Base-by-base conservation (phyloP, 1,139 yeast genomes). In the Diutina scorzettiae region DNA sequence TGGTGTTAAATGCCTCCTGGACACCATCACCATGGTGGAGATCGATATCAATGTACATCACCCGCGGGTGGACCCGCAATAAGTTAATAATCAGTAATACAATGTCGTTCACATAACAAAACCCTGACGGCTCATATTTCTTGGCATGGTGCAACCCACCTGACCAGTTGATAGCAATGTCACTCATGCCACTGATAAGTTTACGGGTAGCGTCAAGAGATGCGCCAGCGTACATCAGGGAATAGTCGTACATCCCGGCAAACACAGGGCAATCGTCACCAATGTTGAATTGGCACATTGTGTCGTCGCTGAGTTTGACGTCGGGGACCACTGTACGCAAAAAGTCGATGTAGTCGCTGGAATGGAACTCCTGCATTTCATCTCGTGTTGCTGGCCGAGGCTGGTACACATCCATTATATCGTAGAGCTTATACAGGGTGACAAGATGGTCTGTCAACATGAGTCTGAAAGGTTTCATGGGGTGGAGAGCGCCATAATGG, bases 11-110 rank as follows among this genome's bases (percentile, higher is more conserved):
- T 1, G 97, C 97, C 59, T 91, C 97, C 57, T 91, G 96, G 1
- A 91, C 98, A 43, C 97, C 98, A 58, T 91, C 98, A 20, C 98
- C 98, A 57, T 91, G 98, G 58, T 91, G 98, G 21, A 91, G 76
- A 58, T 91, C 98, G 44, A 89, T 89, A 60, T 91, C 98, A 44
- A 91, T 86, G 57, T 91, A 91, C 54, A 91, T 66, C 4, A 91
- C 96, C 45, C 97, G 70, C 5, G 97, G 89, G 56, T 86, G 94
- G 48, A 82, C 82, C 47, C 96, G 69, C 49, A 91, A 67, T 45
- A 91, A 62, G 53, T 89, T 85, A 44, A 91, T 62, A 31, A 89
- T 85, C 29, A 95, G 86, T 45, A 91, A 64, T 1, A 89, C 98
- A 51, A 91, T 91, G 60, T 91, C 98, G 59, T 91, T 91, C 42